Conservation (phyloP, 2,329 filamentous ascomycete species). For the Aspergillus neotritici region DNA sequence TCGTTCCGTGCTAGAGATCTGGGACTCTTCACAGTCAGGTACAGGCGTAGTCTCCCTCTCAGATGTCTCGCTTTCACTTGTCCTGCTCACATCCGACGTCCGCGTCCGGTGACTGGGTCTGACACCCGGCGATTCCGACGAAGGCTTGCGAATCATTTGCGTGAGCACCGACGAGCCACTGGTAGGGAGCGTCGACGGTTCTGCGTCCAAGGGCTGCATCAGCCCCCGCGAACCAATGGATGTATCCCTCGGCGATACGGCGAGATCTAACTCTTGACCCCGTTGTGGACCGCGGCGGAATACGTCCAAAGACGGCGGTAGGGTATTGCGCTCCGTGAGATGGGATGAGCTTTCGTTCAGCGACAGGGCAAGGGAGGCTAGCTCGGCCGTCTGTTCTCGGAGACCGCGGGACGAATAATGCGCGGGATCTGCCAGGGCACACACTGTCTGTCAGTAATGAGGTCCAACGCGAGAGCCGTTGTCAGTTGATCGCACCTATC, state of each 20-base stretch:
- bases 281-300: slow-evolving; percentile 13
- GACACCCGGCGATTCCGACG: slow-evolving; percentile 21
- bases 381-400: slow-evolving; percentile 78
- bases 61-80: slow-evolving; percentile 12
- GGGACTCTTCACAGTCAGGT: slow-evolving; percentile 13
- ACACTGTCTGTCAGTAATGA: slow-evolving; percentile 11
- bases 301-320: slow-evolving; percentile 27
- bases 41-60: slow-evolving; percentile 8
- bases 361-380: slow-evolving; percentile 74
- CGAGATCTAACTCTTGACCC: slow-evolving; percentile 3
- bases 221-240: slow-evolving; percentile 8
- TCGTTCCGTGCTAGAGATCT: slow-evolving; percentile 26
- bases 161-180: slow-evolving; percentile 45
- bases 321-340: slow-evolving; percentile 21
- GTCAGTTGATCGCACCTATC: slow-evolving; percentile 26
- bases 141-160: slow-evolving; percentile 45
- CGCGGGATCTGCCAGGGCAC: slow-evolving; percentile 55
- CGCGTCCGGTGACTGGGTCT: slow-evolving; percentile 6
- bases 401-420: slow-evolving; percentile 71
- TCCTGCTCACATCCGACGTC: slow-evolving; percentile 10
- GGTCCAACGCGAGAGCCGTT: neutral
- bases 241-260: slow-evolving; percentile 21
- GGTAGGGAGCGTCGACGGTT: slow-evolving; percentile 14
- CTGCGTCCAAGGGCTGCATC: slow-evolving; percentile 12
- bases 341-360: slow-evolving; percentile 24